Conservation (phyloP, 345 rosid genomes). For the Lepidium aucheri region DNA sequence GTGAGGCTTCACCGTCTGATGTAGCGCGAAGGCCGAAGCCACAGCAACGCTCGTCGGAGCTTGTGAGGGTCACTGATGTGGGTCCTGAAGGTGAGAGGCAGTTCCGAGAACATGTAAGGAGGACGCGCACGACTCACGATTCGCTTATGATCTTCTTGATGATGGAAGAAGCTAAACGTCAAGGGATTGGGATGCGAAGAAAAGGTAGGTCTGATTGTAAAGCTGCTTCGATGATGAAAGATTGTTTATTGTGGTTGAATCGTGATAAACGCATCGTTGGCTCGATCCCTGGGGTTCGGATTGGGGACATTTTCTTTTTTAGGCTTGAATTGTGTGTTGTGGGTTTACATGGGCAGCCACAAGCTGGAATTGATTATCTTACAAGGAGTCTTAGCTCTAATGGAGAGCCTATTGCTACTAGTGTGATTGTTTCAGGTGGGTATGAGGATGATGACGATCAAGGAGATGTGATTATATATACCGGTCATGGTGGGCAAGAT, state of each 20-base stretch:
- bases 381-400: conserved; percentile 56
- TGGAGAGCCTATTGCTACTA: conserved; percentile 81
- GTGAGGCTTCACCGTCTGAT: conserved; percentile 3
- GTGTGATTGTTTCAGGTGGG: conserved; percentile 83
- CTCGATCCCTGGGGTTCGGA: conserved; percentile 61
- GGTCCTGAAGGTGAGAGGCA: conserved; percentile 42
- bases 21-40: conserved; percentile 21
- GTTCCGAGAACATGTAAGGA: conserved; percentile 55
- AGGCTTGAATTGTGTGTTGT: conserved; percentile 73
- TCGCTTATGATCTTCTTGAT: conserved; percentile 45
- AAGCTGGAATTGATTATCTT: conserved; percentile 82
- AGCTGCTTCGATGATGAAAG: conserved; percentile 58
- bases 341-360: conserved; percentile 79
- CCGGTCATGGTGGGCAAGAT: conserved; percentile 91
- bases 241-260: conserved; percentile 56
- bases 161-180: conserved; percentile 29
- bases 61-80: conserved; percentile 65
- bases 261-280: conserved; percentile 85
- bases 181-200: conserved; percentile 13
- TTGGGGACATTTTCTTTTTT: conserved; percentile 77
- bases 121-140: conserved; percentile 58
- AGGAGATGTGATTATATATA: conserved; percentile 61
- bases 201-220: conserved; percentile 43
- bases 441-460: conserved; percentile 78
- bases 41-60: conserved; percentile 50